Conservation (phyloP, 2,329 filamentous ascomycete species). For the Cercospora canescens region DNA sequence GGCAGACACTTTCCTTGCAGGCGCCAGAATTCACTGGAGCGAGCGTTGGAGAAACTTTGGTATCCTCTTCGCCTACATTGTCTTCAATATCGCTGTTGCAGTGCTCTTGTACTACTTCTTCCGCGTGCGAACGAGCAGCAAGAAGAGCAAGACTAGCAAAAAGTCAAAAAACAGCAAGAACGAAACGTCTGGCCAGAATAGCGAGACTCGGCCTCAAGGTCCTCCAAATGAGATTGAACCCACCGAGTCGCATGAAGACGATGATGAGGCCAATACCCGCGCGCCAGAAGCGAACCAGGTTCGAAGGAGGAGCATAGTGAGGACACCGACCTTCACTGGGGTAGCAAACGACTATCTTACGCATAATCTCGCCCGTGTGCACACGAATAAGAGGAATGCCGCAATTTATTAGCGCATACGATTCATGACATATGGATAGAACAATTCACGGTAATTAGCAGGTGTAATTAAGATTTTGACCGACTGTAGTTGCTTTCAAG, state of each 20-base stretch:
- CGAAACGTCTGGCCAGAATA: not conserved
- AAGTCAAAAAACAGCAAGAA: conserved; percentile 16
- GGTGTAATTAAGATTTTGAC: not conserved
- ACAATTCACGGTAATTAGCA: not conserved
- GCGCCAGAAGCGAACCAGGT: conserved; percentile 2
- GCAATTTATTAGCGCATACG: not conserved
- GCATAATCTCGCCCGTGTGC: conserved; percentile 18
- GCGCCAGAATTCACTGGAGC: conserved; percentile 44
- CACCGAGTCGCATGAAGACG: conserved; percentile 1
- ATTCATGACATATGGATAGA: not conserved
- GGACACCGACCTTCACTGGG: conserved; percentile 6
- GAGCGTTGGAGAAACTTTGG: conserved; percentile 70
- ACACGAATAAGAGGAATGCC: conserved; percentile 24
- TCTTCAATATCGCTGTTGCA: conserved; percentile 62
- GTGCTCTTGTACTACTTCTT: conserved; percentile 64
- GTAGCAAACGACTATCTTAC: conserved; percentile 16
- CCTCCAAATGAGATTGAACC: conserved; percentile 1
- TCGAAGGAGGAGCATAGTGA: not conserved
- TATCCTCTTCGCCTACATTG: conserved; percentile 66
- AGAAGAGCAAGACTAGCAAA: conserved; percentile 24
- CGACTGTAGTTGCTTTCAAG: not conserved
- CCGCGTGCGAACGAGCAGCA: conserved; percentile 46
- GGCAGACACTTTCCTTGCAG: conserved; percentile 51
- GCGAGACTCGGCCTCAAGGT: conserved; percentile 5
- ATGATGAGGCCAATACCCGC: conserved; percentile 5